Evolutionary conservation across 2,329 filamentous ascomycete species (phyloP).

Genomic region (Colletotrichum sidae): DNA sequence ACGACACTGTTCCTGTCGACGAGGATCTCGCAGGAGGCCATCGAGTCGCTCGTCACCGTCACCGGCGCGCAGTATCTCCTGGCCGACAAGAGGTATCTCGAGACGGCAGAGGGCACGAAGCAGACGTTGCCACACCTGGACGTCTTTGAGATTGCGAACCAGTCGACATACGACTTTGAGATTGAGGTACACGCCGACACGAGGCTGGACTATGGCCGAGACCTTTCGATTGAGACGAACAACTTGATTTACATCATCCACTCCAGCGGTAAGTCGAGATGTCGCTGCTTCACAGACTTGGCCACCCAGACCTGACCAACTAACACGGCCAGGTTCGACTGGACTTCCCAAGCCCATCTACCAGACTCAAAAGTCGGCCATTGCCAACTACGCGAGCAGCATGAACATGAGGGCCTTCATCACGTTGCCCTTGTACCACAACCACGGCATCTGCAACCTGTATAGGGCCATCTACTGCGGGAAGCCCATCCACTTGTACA

Average conservation of each 20-base stretch:
- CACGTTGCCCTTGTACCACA: constrained; percentile 69
- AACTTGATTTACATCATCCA: constrained; percentile 48
- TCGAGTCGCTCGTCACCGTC: constrained; percentile 44
- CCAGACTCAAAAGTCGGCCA: constrained; percentile 62
- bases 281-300: neutral
- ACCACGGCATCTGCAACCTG: constrained; percentile 66
- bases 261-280: constrained; percentile 43
- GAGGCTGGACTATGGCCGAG: constrained; percentile 46
- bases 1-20: constrained; percentile 54
- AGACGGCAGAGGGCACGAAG: constrained; percentile 39
- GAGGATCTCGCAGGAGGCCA: constrained; percentile 46
- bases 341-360: constrained; percentile 73
- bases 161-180: constrained; percentile 44
- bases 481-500: constrained; percentile 65
- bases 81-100: constrained; percentile 41
- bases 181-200: constrained; percentile 47
- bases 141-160: constrained; percentile 43
- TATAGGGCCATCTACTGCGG: constrained; percentile 63
- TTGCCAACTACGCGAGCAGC: constrained; percentile 58
- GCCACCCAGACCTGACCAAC: constrained; percentile 38
- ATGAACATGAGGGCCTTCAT: constrained; percentile 61
- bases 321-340: constrained; percentile 60
- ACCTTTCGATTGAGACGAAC: constrained; percentile 41
- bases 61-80: constrained; percentile 44
- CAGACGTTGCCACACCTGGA: constrained; percentile 37